Evolutionary conservation across 1,139 yeast species (phyloP), one percentile per base, ranked within the genome.

Genomic region (Oligophagozyma castellii): DNA sequence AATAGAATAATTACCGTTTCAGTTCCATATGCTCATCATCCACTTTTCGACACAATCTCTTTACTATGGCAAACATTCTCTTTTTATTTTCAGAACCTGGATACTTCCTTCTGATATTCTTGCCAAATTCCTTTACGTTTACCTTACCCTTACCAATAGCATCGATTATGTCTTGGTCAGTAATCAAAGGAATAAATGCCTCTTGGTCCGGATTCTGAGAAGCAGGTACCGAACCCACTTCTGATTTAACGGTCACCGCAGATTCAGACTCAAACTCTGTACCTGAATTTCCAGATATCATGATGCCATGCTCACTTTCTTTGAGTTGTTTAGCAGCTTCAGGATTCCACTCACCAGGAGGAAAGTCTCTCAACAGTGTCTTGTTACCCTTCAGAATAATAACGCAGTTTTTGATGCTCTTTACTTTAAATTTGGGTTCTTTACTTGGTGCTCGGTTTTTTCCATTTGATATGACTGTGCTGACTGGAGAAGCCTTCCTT

Each of bases 311-410:
- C 24, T 53, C 61, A 23, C 58, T 36, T 41, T 63, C 66, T 30
- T 70, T 51, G 46, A 58, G 16, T 11, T 13, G 15, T 4, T 23
- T 67, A 42, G 67, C 64, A 3, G 69, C 70, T 29, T 59, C 59
- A 16, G 94, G 89, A 48, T 76, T 75, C 95, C 95, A 84, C 28
- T 73, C 79, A 12, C 93, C 93, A 15, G 55, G 58, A 4, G 92
- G 92, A 55, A 83, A 83, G 26, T 67, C 67, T n/a, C 57, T 53
- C 35, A 84, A 61, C 19, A 76, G 63, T 23, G 63, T 63, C 12
- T 68, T 61, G 3, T 79, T 71, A 1, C 86, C 78, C 45, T 67
- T 76, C 25, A 83, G 57, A 7, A 73, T 66, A 22, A 79, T 71
- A 46, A 75, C 60, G 10, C 93, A 92, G 33, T 73, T 69, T 6